A percentile compares a stretch with the other conserved stretches of the same genome.
Evolutionary conservation across 2,329 filamentous ascomycete species (phyloP).

Genomic region (Alternaria dauci): DNA sequence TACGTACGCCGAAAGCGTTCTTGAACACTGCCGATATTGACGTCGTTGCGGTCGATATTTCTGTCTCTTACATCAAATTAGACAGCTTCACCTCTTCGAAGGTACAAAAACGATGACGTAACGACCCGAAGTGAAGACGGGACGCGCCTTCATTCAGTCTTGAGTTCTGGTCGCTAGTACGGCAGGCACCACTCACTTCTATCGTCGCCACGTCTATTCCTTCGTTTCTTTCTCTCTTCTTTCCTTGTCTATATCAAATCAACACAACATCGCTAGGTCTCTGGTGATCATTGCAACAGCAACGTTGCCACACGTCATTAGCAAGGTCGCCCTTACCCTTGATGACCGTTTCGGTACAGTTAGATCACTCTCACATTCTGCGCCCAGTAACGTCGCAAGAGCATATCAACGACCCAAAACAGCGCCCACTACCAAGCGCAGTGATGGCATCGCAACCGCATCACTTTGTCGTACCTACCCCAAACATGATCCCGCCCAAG

Average conservation of each 20-base stretch:
- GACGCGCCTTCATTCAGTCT: conserved; percentile 1
- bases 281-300: background rate
- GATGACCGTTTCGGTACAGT: background rate
- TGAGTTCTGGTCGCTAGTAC: background rate
- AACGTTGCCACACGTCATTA: background rate
- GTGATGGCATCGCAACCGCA: background rate
- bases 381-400: background rate
- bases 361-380: background rate
- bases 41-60: too few relatives aligned
- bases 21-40: too few relatives aligned
- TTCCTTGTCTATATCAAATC: background rate
- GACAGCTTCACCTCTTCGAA: too few relatives aligned
- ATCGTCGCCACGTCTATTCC: background rate
- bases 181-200: background rate
- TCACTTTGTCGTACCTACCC: background rate
- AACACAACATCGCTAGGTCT: background rate
- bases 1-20: too few relatives aligned
- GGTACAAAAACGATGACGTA: background rate
- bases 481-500: conserved; percentile 12
- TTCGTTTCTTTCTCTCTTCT: too few relatives aligned
- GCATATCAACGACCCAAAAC: background rate
- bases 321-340: background rate
- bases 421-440: background rate
- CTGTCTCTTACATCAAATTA: too few relatives aligned
- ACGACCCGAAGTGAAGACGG: background rate